Evolutionary conservation across 208 protist genomes (phyloP).

Genomic region (Angomonas desouzai): DNA sequence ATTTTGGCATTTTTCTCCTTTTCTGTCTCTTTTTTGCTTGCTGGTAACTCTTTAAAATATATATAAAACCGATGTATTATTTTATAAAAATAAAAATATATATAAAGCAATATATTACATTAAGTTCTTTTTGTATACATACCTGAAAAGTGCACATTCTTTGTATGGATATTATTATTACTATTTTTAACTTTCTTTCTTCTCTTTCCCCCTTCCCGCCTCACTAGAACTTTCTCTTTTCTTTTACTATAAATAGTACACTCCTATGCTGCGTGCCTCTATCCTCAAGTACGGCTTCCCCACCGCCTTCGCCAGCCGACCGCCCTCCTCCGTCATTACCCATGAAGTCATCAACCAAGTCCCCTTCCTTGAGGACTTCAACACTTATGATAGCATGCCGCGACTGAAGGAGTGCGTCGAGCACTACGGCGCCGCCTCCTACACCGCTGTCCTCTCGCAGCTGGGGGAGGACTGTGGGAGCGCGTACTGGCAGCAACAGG

Average conservation of each 20-base stretch:
- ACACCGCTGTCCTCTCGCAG: background rate
- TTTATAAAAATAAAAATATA: too few relatives aligned
- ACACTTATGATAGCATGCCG: conserved; percentile 3
- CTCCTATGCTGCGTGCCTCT: conserved; percentile 3
- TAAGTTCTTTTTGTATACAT: background rate
- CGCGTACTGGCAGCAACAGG: conserved; percentile 11
- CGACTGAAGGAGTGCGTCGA: conserved; percentile 9
- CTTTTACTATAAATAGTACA: conserved; percentile 6
- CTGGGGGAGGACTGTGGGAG: conserved; percentile 6
- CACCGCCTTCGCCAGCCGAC: background rate
- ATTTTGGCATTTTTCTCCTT: too few relatives aligned
- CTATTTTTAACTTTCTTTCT: conserved; percentile 10
- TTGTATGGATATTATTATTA: background rate
- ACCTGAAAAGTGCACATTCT: conserved; percentile 6
- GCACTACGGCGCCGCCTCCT: conserved; percentile 5
- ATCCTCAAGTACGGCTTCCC: conserved; percentile 8
- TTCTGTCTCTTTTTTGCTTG: too few relatives aligned
- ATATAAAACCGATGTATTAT: too few relatives aligned
- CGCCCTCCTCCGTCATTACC: conserved; percentile 6
- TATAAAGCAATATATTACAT: too few relatives aligned
- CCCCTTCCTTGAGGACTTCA: conserved; percentile 19
- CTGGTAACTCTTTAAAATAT: too few relatives aligned
- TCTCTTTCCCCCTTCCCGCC: background rate
- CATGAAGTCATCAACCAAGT: conserved; percentile 22
- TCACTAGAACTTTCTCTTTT: background rate